Base-by-base conservation (phyloP, 345 rosid species). In the Rhodamnia argentea region DNA sequence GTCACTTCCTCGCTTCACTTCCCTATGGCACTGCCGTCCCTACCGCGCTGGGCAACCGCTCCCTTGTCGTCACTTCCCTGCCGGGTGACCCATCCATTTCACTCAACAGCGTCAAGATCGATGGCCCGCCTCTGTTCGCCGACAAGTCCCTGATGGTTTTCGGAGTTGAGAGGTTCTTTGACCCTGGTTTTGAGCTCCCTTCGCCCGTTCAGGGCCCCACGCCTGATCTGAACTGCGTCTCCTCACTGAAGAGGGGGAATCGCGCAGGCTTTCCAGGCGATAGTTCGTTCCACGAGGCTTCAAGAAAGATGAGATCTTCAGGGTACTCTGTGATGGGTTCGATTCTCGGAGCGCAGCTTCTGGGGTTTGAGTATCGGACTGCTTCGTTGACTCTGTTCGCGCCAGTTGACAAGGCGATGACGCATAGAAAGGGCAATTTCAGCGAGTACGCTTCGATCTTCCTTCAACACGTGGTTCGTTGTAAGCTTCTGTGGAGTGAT, bases 311-410 rank as follows among this genome's bases (percentile, higher is more conserved):
- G 89, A 88, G 89, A 84, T 86, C 90, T 8, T 89, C 74, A 52
- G 92, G 91, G n/a, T 90, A 86, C 86, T 88, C 91, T 18, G 40
- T 90, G 9, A 88, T 92, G 90, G 92, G 90, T 7, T 88, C 94
- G 5, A 86, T 93, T 87, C 92, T 93, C 7, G 88, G 88, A 82
- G 75, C 90, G 90, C 92, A 91, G 85, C 82, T 93, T 84, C 74
- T 88, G 40, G 91, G 89, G 76, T 54, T 91, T 51, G 55, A 86
- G 42, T 86, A 87, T 54, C 86, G 88, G 64, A 88, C 56, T 64
- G 84, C 84, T 18, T 42, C 16, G 15, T 62, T 93, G 50, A 91
- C 93, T 10, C n/a, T 91, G 13, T 93, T 91, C 57, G 93, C 93
- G 57, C 94, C 93, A 18, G 64, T 52, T 23, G 94, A 92, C 74